Evolutionary conservation across 345 rosid genomes (phyloP).

Genomic region (Mangifera indica): DNA sequence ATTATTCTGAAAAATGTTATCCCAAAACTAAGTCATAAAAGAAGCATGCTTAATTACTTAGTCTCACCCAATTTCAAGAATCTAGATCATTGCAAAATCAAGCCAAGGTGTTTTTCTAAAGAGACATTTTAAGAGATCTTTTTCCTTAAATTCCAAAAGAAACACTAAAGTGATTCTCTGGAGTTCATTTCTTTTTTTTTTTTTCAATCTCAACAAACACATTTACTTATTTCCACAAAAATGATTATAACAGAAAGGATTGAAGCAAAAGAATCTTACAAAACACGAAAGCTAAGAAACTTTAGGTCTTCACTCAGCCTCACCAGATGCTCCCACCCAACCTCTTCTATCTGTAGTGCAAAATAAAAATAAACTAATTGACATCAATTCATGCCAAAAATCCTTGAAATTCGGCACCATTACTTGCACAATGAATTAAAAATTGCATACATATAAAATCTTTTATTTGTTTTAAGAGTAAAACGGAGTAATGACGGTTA

Average conservation of each 20-base stretch:
- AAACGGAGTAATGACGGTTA: neutral
- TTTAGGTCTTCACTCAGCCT: conserved; percentile 51
- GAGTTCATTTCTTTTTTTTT: too few relatives aligned
- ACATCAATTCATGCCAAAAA: neutral
- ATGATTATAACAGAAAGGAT: neutral
- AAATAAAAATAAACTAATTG: neutral
- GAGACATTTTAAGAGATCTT: too few relatives aligned
- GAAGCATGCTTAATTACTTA: conserved; percentile 4
- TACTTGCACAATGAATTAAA: neutral
- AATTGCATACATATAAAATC: neutral
- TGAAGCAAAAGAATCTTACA: conserved; percentile 40
- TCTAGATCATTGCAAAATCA: neutral
- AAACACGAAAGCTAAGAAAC: conserved; percentile 56
- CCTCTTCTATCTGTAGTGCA: conserved; percentile 62
- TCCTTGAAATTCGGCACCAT: neutral
- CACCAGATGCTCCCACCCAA: conserved; percentile 76
- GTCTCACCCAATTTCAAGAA: neutral
- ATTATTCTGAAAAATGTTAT: too few relatives aligned
- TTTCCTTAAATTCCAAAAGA: too few relatives aligned
- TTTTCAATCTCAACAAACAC: too few relatives aligned
- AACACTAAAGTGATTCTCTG: neutral
- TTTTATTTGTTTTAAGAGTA: neutral
- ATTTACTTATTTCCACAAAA: too few relatives aligned
- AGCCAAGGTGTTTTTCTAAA: too few relatives aligned
- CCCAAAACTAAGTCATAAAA: neutral